These are phyloP conservation scores for Pseudoturritis turrita DNA, from an alignment of 345 rosid genomes.

Conservation along the genomic window DNA sequence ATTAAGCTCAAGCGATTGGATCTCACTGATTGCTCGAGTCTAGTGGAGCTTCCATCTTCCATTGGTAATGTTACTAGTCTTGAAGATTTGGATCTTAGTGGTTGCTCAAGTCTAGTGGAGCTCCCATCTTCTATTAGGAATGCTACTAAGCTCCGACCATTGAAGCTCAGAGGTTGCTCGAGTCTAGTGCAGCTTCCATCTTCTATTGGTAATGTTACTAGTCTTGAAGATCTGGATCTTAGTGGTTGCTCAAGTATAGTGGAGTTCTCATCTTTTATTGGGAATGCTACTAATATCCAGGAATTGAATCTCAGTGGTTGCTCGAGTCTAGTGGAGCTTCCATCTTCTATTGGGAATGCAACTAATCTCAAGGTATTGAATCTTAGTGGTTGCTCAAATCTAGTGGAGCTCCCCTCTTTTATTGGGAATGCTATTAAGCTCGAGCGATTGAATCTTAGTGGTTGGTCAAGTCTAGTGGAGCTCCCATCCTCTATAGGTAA, in stretches of 20 bases:
- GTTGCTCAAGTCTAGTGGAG: neutral
- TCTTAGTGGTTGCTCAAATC: no score
- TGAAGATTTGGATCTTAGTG: no score
- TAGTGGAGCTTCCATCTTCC: no score
- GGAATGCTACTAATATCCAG: neutral
- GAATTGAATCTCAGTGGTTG: neutral
- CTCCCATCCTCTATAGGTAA: neutral
- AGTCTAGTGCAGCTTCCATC: neutral
- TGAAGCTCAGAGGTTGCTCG: neutral
- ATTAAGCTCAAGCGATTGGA: no score
- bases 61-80: no score
- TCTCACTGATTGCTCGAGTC: no score
- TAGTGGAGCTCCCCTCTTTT: no score
- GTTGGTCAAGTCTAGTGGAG: no score
- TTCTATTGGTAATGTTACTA: neutral
- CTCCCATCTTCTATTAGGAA: neutral
- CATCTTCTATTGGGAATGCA: neutral
- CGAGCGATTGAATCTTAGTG: no score
- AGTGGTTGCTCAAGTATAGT: neutral
- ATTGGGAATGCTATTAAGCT: no score
- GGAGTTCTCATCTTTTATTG: neutral
- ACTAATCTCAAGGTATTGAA: no score
- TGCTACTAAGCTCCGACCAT: neutral
- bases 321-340: neutral
- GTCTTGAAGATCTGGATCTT: neutral